Percentiles rank a stretch among this genome's conserved stretches.
Conservation (phyloP, 2,329 filamentous ascomycete species). For the Neonectria faginata region DNA sequence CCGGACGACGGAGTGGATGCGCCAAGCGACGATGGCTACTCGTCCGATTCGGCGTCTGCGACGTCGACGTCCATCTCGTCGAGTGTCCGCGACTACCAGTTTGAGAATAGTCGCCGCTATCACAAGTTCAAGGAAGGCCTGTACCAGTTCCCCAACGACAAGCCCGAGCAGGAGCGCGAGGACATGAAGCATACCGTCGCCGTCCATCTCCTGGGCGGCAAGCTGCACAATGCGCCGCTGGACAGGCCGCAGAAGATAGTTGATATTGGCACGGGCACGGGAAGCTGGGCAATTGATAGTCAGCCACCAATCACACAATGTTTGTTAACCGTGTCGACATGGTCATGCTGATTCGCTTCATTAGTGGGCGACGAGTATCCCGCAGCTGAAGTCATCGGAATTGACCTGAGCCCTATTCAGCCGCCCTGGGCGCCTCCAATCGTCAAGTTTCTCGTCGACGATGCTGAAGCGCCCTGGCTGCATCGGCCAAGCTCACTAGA, state of each 20-base stretch:
- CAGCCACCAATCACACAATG: conserved; percentile 16
- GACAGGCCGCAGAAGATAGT: conserved; percentile 52
- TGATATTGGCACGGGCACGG: conserved; percentile 54
- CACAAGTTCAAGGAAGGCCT: conserved; percentile 56
- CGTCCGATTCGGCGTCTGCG: conserved; percentile 20
- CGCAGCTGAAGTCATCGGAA: conserved; percentile 52
- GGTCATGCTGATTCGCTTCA: conserved; percentile 3
- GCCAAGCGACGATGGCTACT: conserved; percentile 35
- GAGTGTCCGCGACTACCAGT: conserved; percentile 54
- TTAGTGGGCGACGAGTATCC: conserved; percentile 54
- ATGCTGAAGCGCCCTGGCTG: conserved; percentile 50
- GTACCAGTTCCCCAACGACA: conserved; percentile 57
- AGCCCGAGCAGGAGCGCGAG: conserved; percentile 58
- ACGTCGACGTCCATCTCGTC: conserved; percentile 39
- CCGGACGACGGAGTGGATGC: conserved; percentile 6
- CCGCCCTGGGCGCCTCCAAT: conserved; percentile 56
- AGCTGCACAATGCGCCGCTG: conserved; percentile 57
- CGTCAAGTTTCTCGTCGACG: conserved; percentile 54
- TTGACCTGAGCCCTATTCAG: conserved; percentile 56
- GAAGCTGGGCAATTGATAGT: conserved; percentile 61
- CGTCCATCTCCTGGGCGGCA: conserved; percentile 50
- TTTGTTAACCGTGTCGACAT: background rate
- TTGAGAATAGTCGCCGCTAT: conserved; percentile 57
- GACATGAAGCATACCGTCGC: conserved; percentile 57
- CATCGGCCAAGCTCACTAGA: conserved; percentile 41